Evolutionary conservation across 2,329 filamentous ascomycete species (phyloP).

Genomic region (Chaetothyriales sp.): DNA sequence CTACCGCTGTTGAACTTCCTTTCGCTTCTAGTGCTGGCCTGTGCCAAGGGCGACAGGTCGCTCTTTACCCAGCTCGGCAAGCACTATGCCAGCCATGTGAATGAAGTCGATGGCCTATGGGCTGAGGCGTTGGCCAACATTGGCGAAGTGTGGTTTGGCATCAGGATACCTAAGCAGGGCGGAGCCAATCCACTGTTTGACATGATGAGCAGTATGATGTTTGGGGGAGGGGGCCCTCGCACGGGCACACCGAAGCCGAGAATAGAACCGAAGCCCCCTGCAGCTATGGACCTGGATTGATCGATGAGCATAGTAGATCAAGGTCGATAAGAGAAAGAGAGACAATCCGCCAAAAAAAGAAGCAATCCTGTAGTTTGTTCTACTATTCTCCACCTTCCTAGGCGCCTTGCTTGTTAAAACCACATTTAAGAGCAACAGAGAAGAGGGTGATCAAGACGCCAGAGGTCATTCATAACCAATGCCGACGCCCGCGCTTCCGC

Average conservation of each 20-base stretch:
- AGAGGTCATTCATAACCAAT: background rate
- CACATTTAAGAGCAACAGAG: background rate
- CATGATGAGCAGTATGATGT: slow-evolving; percentile 95
- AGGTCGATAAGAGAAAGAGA: background rate
- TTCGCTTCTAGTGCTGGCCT: slow-evolving; percentile 63
- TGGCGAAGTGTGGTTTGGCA: slow-evolving; percentile 92
- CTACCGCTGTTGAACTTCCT: slow-evolving; percentile 93
- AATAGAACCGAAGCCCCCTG: slow-evolving; percentile 23
- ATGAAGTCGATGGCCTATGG: slow-evolving; percentile 58
- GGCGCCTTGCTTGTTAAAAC: background rate
- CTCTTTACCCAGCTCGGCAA: slow-evolving; percentile 66
- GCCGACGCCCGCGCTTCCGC: slow-evolving; percentile 30
- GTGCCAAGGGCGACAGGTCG: slow-evolving; percentile 64
- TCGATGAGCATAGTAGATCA: background rate
- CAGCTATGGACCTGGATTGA: slow-evolving; percentile 7
- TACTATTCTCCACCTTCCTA: background rate
- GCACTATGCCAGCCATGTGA: slow-evolving; percentile 67
- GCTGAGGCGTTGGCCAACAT: slow-evolving; percentile 69
- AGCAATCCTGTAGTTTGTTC: background rate
- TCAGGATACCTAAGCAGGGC: slow-evolving; percentile 71
- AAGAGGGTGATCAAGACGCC: background rate
- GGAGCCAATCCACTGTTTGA: slow-evolving; percentile 69
- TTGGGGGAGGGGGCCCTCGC: slow-evolving; percentile 46
- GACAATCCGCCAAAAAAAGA: background rate
- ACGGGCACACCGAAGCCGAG: slow-evolving; percentile 27